Evolutionary conservation across 805 yeast genomes (phyloP), one percentile per base, ranked within the genome.

Genomic region (Hanseniaspora lachancei): DNA sequence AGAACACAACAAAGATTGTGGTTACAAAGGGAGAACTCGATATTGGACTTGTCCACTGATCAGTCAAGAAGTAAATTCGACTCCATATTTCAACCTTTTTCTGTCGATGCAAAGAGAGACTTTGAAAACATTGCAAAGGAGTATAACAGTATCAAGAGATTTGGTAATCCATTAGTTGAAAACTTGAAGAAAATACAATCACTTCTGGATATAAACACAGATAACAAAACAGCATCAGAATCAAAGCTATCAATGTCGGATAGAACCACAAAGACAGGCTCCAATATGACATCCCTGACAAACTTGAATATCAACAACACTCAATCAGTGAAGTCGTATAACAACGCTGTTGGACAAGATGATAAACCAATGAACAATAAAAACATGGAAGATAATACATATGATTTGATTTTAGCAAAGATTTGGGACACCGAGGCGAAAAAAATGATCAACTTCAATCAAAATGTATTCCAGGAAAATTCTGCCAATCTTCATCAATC

Each of bases 1-100:
- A 74, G 95, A 69, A 86, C 95, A 0, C 95, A 87, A 64, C 93
- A 85, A 64, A 77, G 82, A 59, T 74, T 88, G 52, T 86, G 95
- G 95, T 70, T 87, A 36, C 95, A 85, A 66, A 73, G 91, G 60
- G 91, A 85, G 60, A 82, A 79, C 62, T 80, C 86, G 2, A 70
- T 84, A 43, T 70, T 82, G 69, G 89, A 83, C 64, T 67, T 81
- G 8, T 64, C 61, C 41, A 57, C 66, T 10, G 53, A 71, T 62
- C 53, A 68, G 62, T 59, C 64, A 61, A 32, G 57, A 42, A 55
- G 60, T 29, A 61, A 57, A 34, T 54, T 62, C 9, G 66, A 61
- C 43, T 55, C 66, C 1, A 60, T 66, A 7, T 64, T 73, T 38
- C 69, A 70, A 63, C 76, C 76, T 44, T 75, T 80, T 7, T 77